Conservation (phyloP, 371 early-diverging fungal species). For the Mucor mucedo region DNA sequence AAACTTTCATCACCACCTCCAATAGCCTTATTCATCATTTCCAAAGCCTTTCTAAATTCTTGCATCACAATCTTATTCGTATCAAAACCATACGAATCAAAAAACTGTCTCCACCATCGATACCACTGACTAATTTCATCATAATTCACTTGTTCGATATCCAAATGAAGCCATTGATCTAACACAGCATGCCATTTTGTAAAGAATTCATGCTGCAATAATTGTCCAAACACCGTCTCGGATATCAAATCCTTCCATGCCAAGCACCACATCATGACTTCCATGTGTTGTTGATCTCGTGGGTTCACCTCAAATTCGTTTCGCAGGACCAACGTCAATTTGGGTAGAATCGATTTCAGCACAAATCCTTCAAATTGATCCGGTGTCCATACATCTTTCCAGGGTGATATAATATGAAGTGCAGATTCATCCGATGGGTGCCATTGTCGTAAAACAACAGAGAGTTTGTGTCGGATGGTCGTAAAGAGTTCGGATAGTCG, state of each 20-base stretch:
- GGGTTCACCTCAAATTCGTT: conserved; percentile 78
- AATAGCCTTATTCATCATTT: conserved; percentile 65
- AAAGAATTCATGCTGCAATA: conserved; percentile 83
- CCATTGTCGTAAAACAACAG: conserved; percentile 67
- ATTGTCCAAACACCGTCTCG: conserved; percentile 54
- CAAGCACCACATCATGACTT: conserved; percentile 57
- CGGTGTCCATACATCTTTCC: conserved; percentile 72
- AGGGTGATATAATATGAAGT: conserved; percentile 63
- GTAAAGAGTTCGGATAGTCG: conserved; percentile 62
- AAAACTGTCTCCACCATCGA: conserved; percentile 72
- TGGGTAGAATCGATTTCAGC: conserved; percentile 69
- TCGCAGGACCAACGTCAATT: conserved; percentile 65
- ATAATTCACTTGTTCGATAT: conserved; percentile 45
- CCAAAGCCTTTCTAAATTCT: conserved; percentile 70
- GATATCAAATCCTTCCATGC: conserved; percentile 70
- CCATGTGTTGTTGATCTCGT: conserved; percentile 68
- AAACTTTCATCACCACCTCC: conserved; percentile 30
- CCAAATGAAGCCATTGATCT: conserved; percentile 30
- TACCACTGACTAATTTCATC: conserved; percentile 82
- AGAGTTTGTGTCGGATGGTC: conserved; percentile 69
- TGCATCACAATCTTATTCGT: conserved; percentile 50
- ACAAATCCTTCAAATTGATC: conserved; percentile 66
- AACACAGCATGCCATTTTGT: conserved; percentile 70
- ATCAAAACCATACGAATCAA: conserved; percentile 52
- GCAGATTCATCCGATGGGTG: conserved; percentile 69